Percentiles rank a stretch among this genome's conserved stretches.
Conservation (phyloP, 2,329 filamentous ascomycete species). For the Pyrenophora graminea region DNA sequence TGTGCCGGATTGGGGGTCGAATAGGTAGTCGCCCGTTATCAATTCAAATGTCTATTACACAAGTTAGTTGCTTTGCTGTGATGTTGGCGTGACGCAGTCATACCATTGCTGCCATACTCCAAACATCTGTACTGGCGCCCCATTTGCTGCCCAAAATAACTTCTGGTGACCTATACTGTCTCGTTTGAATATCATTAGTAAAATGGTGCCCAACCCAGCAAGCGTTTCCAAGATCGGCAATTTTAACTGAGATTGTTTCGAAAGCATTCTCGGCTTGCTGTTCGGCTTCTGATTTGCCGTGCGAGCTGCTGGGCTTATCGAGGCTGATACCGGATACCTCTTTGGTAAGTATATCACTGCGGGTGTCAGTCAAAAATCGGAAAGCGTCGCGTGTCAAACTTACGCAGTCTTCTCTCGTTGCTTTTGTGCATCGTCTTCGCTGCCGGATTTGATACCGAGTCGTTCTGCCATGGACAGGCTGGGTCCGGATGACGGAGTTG, state of each 20-base stretch:
- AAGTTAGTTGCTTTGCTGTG: constrained; percentile 13
- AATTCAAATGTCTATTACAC: constrained; percentile 83
- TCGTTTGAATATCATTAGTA: constrained; percentile 97
- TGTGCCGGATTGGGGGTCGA: constrained; percentile 96
- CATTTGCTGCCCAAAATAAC: constrained; percentile 96
- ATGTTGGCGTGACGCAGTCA: constrained; percentile 30
- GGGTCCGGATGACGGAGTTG: constrained; percentile 49
- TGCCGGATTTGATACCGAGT: constrained; percentile 57
- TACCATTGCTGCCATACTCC: constrained; percentile 99
- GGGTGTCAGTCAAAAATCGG: background rate
- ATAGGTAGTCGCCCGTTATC: constrained; percentile 97
- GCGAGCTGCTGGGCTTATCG: constrained; percentile 64
- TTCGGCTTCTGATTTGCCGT: constrained; percentile 51
- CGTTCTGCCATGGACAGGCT: constrained; percentile 63
- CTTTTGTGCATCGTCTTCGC: constrained; percentile 66
- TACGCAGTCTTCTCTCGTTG: constrained; percentile 94
- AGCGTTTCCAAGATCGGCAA: constrained; percentile 95
- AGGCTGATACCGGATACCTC: constrained; percentile 95
- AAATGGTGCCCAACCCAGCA: constrained; percentile 99
- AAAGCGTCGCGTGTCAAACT: constrained; percentile 42
- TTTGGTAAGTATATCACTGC: constrained; percentile 82
- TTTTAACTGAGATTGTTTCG: constrained; percentile 96
- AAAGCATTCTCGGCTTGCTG: constrained; percentile 62
- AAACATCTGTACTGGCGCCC: constrained; percentile 98
- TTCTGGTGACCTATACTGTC: constrained; percentile 95